These are phyloP conservation scores for Boechera retrofracta DNA, from an alignment of 345 rosid species.

Conservation along the genomic window DNA sequence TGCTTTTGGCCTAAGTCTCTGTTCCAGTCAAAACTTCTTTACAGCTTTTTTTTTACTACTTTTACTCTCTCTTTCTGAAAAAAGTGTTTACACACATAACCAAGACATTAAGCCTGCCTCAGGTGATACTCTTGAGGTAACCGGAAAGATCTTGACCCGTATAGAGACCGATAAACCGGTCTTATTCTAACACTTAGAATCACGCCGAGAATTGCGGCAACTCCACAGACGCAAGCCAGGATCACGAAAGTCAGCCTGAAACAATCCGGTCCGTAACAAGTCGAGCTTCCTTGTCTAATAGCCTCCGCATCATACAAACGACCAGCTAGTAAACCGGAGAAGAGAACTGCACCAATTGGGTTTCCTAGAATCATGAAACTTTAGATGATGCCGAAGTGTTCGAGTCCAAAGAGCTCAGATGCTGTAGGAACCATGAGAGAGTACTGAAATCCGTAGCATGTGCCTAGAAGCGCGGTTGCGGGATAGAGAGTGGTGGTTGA, in stretches of 20 bases:
- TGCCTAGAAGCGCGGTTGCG: conserved; percentile 69
- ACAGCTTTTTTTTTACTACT: conserved; percentile 18
- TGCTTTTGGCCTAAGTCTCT: conserved; percentile 42
- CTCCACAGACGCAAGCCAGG: conserved; percentile 67
- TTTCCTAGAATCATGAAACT: conserved; percentile 73
- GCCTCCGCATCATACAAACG: conserved; percentile 78
- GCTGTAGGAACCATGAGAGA: conserved; percentile 62
- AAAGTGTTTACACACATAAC: conserved; percentile 38
- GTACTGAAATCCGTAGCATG: conserved; percentile 65
- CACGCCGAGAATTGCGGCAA: conserved; percentile 62
- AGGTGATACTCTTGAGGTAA: conserved; percentile 10
- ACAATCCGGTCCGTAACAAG: conserved; percentile 72
- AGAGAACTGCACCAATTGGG: conserved; percentile 79
- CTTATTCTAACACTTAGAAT: no score
- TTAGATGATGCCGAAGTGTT: conserved; percentile 74
- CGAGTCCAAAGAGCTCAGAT: conserved; percentile 85
- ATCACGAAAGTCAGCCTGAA: conserved; percentile 67
- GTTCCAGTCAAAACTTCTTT: conserved; percentile 43
- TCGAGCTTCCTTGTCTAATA: conserved; percentile 58
- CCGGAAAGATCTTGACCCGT: conserved; percentile 51
- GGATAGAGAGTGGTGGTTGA: conserved; percentile 54
- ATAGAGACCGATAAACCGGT: no score
- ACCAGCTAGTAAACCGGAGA: conserved; percentile 81
- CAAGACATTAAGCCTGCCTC: conserved; percentile 29
- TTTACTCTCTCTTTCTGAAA: neutral